Conservation (phyloP, 305 asterid species). For the Fraxinus nigra region DNA sequence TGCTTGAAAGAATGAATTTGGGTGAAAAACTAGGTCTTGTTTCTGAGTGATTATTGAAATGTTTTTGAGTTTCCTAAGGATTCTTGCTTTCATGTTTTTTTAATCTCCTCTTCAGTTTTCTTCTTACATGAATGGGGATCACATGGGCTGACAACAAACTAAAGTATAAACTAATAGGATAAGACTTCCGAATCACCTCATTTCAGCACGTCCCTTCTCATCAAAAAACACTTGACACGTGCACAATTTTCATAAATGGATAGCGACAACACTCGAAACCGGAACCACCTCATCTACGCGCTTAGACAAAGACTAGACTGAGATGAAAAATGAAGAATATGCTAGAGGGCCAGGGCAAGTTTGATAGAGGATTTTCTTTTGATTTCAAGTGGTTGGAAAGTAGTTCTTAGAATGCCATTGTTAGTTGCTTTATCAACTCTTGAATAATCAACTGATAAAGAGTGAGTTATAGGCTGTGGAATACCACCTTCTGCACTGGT, state of each 20-base stretch:
- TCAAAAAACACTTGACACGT: not conserved
- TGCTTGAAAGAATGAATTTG: slow-evolving; percentile 23
- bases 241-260: not conserved
- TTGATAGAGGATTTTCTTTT: slow-evolving; percentile 14
- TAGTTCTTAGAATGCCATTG: slow-evolving; percentile 30
- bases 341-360: slow-evolving; percentile 13
- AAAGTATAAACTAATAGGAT: slow-evolving; percentile 17
- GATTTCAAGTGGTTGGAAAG: slow-evolving; percentile 36
- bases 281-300: not conserved
- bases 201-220: not conserved
- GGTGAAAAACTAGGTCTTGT: slow-evolving; percentile 25
- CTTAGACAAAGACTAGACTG: slow-evolving; percentile 7
- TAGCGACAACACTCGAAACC: not conserved
- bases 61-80: slow-evolving; percentile 49
- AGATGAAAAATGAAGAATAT: slow-evolving; percentile 26
- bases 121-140: not conserved
- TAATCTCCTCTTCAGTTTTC: slow-evolving; percentile 23
- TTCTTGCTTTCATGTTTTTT: slow-evolving; percentile 44
- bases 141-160: slow-evolving; percentile 8
- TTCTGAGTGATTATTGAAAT: slow-evolving; percentile 36
- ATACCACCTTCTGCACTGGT: not conserved
- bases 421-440: slow-evolving; percentile 26
- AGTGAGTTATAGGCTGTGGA: slow-evolving; percentile 5
- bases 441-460: slow-evolving; percentile 21
- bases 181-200: not conserved